Percentiles rank a stretch among this genome's conserved stretches.
Conservation (phyloP, 2,329 filamentous ascomycete species). For the Geoglossum cookeanum region DNA sequence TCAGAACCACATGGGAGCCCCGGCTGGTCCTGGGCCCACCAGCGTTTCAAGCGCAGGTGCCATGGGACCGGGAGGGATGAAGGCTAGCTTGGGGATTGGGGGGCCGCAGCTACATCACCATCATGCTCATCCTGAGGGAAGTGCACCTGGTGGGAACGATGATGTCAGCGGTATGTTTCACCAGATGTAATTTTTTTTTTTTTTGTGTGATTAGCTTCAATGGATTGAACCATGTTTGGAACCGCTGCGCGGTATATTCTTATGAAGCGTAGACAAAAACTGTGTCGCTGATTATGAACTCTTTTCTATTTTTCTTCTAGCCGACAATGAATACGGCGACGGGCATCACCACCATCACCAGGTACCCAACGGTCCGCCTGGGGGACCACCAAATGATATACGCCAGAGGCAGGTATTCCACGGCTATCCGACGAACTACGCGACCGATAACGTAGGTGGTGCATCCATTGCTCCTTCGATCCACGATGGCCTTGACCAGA, state of each 20-base stretch:
- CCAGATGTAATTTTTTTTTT: constrained; percentile 39
- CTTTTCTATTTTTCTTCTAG: background rate
- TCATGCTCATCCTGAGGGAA: constrained; percentile 49
- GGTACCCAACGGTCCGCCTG: constrained; percentile 33
- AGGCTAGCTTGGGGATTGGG: constrained; percentile 49
- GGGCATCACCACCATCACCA: constrained; percentile 49
- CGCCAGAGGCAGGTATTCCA: constrained; percentile 59
- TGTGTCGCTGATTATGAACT: background rate
- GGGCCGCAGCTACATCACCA: constrained; percentile 49
- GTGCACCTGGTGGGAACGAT: constrained; percentile 47
- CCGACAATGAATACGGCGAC: constrained; percentile 30
- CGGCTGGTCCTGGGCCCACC: constrained; percentile 38
- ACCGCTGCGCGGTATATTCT: background rate
- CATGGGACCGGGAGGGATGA: constrained; percentile 38
- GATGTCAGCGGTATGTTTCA: constrained; percentile 96
- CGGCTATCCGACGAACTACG: constrained; percentile 43
- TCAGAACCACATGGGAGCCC: constrained; percentile 47
- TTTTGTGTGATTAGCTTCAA: constrained; percentile 12
- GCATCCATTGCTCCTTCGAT: constrained; percentile 47
- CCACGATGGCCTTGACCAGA: constrained; percentile 34
- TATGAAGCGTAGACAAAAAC: constrained; percentile 1
- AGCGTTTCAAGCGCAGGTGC: constrained; percentile 37
- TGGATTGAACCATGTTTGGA: constrained; percentile 1
- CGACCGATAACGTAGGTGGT: constrained; percentile 32
- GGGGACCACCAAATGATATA: constrained; percentile 36